Percentiles rank a stretch among this genome's conserved stretches.
Evolutionary conservation across 768 basidiomycete species (phyloP).

Genomic region (Lactarius hengduanensis): DNA sequence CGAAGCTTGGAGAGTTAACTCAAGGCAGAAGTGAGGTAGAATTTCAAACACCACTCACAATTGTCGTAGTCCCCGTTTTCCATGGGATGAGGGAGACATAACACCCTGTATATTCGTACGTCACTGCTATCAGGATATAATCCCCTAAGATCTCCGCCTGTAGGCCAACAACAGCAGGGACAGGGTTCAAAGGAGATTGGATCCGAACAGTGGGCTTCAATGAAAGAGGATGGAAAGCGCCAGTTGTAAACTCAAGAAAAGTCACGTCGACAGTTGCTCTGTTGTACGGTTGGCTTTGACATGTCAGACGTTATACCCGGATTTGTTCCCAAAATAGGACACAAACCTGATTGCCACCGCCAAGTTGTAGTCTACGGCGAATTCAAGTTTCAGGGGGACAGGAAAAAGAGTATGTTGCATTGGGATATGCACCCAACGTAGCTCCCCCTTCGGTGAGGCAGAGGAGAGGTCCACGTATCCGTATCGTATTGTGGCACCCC

Average conservation of each 20-base stretch:
- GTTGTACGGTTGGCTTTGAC: neutral
- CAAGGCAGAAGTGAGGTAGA: neutral
- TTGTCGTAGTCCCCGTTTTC: conserved; percentile 13
- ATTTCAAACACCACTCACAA: neutral
- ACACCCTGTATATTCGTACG: conserved; percentile 10
- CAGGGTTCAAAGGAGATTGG: conserved; percentile 1
- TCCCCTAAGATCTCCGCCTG: conserved; percentile 12
- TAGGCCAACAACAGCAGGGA: conserved; percentile 8
- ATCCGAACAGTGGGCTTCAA: conserved; percentile 9
- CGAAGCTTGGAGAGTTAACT: conserved; percentile 8
- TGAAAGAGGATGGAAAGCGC: conserved; percentile 15
- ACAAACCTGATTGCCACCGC: conserved; percentile 13
- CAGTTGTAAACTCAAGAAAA: conserved; percentile 17
- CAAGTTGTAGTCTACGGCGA: conserved; percentile 16
- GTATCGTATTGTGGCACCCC: neutral
- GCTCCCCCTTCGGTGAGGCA: neutral
- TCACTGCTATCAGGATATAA: conserved; percentile 15
- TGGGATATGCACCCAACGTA: conserved; percentile 11
- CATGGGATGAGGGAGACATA: conserved; percentile 18
- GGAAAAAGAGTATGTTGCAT: neutral
- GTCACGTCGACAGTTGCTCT: neutral
- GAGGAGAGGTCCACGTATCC: conserved; percentile 20
- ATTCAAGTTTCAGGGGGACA: conserved; percentile 5
- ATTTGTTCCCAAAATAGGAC: neutral
- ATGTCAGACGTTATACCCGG: neutral